These are phyloP conservation scores for Coemansia sp. DNA, from an alignment of 192 early-diverging fungal species.

Conservation along the genomic window DNA sequence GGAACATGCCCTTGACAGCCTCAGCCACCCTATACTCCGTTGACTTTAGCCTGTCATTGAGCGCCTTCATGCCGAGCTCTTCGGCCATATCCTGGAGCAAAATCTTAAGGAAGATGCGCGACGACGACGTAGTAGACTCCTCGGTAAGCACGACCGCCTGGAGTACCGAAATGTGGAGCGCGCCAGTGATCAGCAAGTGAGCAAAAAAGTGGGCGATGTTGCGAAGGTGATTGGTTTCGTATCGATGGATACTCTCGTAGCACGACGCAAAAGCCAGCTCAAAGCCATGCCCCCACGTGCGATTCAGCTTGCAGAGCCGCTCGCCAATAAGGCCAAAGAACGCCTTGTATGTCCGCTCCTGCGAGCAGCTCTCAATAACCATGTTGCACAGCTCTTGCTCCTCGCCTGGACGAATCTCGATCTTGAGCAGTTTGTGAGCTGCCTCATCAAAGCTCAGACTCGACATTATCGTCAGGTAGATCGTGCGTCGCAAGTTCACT, in stretches of 20 bases:
- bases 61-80: slow-evolving; percentile 74
- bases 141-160: slow-evolving; percentile 81
- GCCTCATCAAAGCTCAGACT: slow-evolving; percentile 93
- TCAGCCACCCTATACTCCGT: slow-evolving; percentile 65
- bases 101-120: slow-evolving; percentile 96
- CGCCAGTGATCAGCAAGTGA: slow-evolving; percentile 82
- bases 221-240: slow-evolving; percentile 89
- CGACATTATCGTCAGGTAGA: slow-evolving; percentile 96
- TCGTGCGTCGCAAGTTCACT: slow-evolving; percentile 82
- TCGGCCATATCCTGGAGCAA: slow-evolving; percentile 87
- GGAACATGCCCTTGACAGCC: slow-evolving; percentile 85
- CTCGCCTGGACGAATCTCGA: slow-evolving; percentile 79
- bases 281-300: slow-evolving; percentile 77
- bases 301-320: slow-evolving; percentile 83
- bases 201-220: slow-evolving; percentile 92
- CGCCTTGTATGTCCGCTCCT: slow-evolving; percentile 91
- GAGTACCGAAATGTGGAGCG: slow-evolving; percentile 81
- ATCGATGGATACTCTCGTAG: slow-evolving; percentile 90
- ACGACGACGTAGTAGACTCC: slow-evolving; percentile 92
- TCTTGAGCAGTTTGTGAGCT: slow-evolving; percentile 90
- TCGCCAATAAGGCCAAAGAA: slow-evolving; percentile 94
- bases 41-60: slow-evolving; percentile 65
- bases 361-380: slow-evolving; percentile 95
- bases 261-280: slow-evolving; percentile 72
- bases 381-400: slow-evolving; percentile 93